A percentile compares a stretch with the other conserved stretches of the same genome.
These are phyloP conservation scores for Orbilia oligospora DNA, from an alignment of 2,329 filamentous ascomycete genomes.

Conservation along the genomic window DNA sequence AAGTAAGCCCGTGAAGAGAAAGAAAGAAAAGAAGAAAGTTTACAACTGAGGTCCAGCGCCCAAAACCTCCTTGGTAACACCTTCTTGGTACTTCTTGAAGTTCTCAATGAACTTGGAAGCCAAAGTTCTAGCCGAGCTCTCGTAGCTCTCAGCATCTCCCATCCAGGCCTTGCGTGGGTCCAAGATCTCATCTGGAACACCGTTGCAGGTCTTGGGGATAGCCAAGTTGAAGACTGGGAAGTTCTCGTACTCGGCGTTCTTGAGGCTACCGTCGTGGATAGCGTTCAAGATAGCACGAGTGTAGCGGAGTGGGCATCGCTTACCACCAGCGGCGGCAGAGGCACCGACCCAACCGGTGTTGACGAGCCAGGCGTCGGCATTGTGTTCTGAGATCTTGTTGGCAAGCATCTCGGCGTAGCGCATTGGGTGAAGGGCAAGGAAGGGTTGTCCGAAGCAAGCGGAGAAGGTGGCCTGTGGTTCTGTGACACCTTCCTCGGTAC, in stretches of 20 bases:
- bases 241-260: slow-evolving; percentile 90
- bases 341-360: slow-evolving; percentile 99
- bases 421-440: slow-evolving; percentile 99
- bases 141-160: slow-evolving; percentile 81
- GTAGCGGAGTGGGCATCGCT: slow-evolving; percentile 98
- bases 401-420: slow-evolving; percentile 98
- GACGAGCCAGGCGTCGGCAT: slow-evolving; percentile 96
- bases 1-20: too few relatives aligned
- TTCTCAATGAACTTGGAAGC: slow-evolving; percentile 93
- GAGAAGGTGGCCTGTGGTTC: slow-evolving; percentile 99
- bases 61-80: slow-evolving; percentile 85
- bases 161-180: slow-evolving; percentile 97
- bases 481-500: slow-evolving; percentile 95
- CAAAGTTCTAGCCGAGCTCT: slow-evolving; percentile 89
- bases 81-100: slow-evolving; percentile 93
- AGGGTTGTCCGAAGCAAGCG: slow-evolving; percentile 98
- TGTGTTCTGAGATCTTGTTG: slow-evolving; percentile 96
- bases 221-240: slow-evolving; percentile 97
- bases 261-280: slow-evolving; percentile 96
- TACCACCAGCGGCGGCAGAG: slow-evolving; percentile 89
- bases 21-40: neutral
- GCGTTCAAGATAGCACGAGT: slow-evolving; percentile 97
- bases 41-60: slow-evolving; percentile 72
- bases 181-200: slow-evolving; percentile 90
- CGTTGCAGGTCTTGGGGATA: slow-evolving; percentile 91